Evolutionary conservation across 441 rosid genomes (phyloP).

Genomic region (Eruca vesicaria): DNA sequence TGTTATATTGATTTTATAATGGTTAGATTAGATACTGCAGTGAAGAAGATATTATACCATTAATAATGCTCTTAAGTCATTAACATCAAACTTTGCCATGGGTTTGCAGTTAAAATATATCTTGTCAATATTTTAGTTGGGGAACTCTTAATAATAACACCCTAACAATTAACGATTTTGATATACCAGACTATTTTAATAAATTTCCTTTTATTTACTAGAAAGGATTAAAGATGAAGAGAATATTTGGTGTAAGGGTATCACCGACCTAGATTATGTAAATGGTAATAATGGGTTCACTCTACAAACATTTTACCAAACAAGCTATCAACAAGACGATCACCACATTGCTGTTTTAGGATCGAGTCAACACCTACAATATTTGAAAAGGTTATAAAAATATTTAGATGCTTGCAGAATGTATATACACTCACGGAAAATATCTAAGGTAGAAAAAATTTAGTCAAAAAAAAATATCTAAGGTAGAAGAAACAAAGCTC

Average conservation of each 20-base stretch:
- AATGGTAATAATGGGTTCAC: constrained; percentile 56
- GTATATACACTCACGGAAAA: background rate
- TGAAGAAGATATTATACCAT: too few species aligned
- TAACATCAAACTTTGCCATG: too few species aligned
- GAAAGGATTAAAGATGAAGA: too few species aligned
- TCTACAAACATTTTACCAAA: constrained; percentile 54
- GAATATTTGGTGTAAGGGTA: too few species aligned
- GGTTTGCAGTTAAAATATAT: too few species aligned
- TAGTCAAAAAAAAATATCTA: too few species aligned
- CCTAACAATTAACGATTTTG: background rate
- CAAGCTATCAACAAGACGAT: constrained; percentile 49
- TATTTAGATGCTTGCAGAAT: background rate
- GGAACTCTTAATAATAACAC: too few species aligned
- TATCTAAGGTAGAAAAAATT: background rate
- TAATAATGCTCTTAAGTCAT: too few species aligned
- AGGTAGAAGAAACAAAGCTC: background rate
- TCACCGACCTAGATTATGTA: constrained; percentile 59
- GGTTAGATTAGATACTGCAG: too few species aligned
- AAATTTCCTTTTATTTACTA: background rate
- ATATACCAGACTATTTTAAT: background rate
- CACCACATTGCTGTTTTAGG: constrained; percentile 68
- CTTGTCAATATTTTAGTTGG: too few species aligned
- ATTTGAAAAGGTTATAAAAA: background rate
- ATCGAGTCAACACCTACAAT: background rate
- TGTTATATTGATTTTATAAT: too few species aligned